Base-by-base conservation (phyloP, 2,329 filamentous ascomycete genomes). In the Elsinoe batatas region DNA sequence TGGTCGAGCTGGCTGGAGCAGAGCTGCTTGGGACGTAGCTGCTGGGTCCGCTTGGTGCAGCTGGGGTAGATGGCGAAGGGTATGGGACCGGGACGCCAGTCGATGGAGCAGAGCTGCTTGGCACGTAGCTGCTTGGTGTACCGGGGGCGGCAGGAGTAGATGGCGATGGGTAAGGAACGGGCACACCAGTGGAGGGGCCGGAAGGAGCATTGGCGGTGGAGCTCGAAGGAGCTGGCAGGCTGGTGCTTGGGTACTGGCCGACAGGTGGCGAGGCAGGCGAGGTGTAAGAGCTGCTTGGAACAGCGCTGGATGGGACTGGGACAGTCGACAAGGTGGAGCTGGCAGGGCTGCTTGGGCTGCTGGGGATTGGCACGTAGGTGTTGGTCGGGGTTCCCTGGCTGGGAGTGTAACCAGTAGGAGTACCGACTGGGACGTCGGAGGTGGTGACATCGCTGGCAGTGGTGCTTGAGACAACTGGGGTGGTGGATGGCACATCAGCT, bases 211-310 rank as follows among this genome's bases (percentile, higher is more conserved):
- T 36, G 37, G 47, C 36, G 36, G 55, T 56, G 42, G 53, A 47
- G 38, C 40, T 44, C 2, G 51, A 17, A 30, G 51, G 37, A n/a
- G 46, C 51, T n/a, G 33, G n/a, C 18, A 42, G 18, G 56, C 33
- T 57, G 20, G 43, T 37, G 22, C 56, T 53, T 3, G 43, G 47
- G 54, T 40, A 51, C 47, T 51, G 47, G 26, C 47, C 47, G 11
- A 51, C 47, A 18, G 47, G 47, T 37, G 47, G 22, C 37, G 58
- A 53, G 54, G 37, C 47, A 11, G 59, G 57, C 12, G 59, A 54
- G 18, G 53, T 42, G 30, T 57, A 57, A 18, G 56, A 53, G 51
- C 50, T 58, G 53, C 57, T 57, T 36, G 58, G 54, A 46, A 47
- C 51, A 32, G 57, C 54, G 10, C 15, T 18, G 12, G 47, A 50